phyloP scores from a whole-genome alignment of 129 eudicot genomes.

The Glebionis coronaria region DNA sequence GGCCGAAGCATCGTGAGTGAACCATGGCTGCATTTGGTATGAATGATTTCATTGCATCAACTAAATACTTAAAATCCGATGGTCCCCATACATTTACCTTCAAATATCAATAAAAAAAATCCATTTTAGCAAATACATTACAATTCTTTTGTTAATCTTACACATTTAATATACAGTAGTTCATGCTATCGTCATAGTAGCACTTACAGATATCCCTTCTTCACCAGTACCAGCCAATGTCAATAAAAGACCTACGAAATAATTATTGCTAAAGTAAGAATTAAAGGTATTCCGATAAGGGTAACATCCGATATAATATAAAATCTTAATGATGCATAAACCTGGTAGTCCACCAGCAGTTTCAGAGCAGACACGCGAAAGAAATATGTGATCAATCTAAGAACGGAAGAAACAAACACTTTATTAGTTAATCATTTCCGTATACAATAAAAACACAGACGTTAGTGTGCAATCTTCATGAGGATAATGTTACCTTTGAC shows the following conservation, averaged over 20 bases:
- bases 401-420: neutral
- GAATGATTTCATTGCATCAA: slow-evolving; percentile 85
- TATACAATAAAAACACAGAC: neutral
- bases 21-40: slow-evolving; percentile 97
- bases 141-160: slow-evolving; percentile 5
- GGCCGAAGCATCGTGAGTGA: slow-evolving; percentile 77
- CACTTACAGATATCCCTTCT: slow-evolving; percentile 87
- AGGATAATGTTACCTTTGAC: slow-evolving; percentile 54
- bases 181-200: slow-evolving; percentile 4
- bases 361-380: slow-evolving; percentile 97
- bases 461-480: neutral
- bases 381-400: slow-evolving; percentile 96
- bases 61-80: slow-evolving; percentile 70
- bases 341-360: slow-evolving; percentile 99
- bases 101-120: slow-evolving; percentile 17
- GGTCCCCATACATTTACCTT: slow-evolving; percentile 96
- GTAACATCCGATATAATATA: neutral
- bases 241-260: slow-evolving; percentile 64
- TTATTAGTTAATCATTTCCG: too few relatives aligned
- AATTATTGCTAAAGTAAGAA: neutral
- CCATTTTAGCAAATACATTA: neutral
- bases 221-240: slow-evolving; percentile 94
- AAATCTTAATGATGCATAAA: slow-evolving; percentile 1
- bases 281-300: neutral
- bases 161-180: slow-evolving; percentile 5